Percentiles rank a stretch among this genome's conserved stretches.
Conservation (phyloP, 306 rosid genomes). For the Quercus bicolor region DNA sequence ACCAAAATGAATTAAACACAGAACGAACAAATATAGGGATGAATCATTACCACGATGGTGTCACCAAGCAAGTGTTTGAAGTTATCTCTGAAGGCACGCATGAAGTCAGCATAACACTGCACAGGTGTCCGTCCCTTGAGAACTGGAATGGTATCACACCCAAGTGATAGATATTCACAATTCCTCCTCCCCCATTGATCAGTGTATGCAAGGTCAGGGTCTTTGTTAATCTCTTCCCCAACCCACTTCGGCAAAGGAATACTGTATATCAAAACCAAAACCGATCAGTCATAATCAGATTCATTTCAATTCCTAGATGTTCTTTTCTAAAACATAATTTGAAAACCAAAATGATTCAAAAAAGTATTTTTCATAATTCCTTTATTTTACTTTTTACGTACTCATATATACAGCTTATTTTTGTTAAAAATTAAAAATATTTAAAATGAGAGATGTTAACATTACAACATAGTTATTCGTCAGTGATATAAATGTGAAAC, state of each 20-base stretch:
- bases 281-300: not conserved
- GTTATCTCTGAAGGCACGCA: constrained; percentile 81
- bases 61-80: constrained; percentile 82
- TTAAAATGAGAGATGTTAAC: too few species aligned
- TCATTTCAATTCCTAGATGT: too few species aligned
- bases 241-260: constrained; percentile 97
- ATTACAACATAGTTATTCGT: too few species aligned
- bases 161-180: constrained; percentile 78
- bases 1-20: not conserved
- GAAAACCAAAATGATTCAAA: not conserved
- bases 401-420: too few species aligned
- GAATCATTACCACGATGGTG: constrained; percentile 72
- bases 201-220: constrained; percentile 81
- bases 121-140: constrained; percentile 93
- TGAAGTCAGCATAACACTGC: constrained; percentile 90
- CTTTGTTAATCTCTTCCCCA: constrained; percentile 68
- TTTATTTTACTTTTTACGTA: too few species aligned
- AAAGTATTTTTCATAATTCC: not conserved
- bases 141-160: constrained; percentile 75
- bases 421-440: too few species aligned
- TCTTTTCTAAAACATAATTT: too few species aligned
- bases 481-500: too few species aligned
- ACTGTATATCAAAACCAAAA: constrained; percentile 31
- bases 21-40: not conserved
- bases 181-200: constrained; percentile 99